Evolutionary conservation across 129 eudicot genomes (phyloP), one percentile per base, ranked within the genome.

Genomic region (Flaveria linearis): DNA sequence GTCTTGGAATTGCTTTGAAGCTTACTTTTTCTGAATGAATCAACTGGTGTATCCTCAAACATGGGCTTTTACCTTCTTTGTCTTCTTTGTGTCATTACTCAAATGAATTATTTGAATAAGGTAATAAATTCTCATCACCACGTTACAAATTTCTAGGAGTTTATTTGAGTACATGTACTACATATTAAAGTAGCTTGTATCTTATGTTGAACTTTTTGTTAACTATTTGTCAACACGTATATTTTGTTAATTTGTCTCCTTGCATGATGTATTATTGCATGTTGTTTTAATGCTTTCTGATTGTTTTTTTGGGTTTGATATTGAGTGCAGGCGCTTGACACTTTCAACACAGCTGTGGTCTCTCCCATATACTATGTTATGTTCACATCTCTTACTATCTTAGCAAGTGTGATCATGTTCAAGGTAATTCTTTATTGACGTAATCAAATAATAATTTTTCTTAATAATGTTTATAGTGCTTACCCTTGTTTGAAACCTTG

Each of bases 391-490:
- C 86, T 92, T 30, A 92, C 98, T 11, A 92, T 92, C 42, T 72
- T 92, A 82, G 98, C 98, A 36, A 92, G 98, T 68, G 98, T 90
- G 76, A 92, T 92, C 69, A 92, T 92, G 98, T 92, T 87, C 84
- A 92, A 92, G 98, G 98, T 92, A 88, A 83, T 75, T 47, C 22
- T 68, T 77, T 57, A 47, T 78, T 36, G 8, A 64, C 30, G 18
- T 46, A 50, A 45, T 15, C 36, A 49, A 71, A 2, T 15, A n/a
- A 33, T 28, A 45, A 42, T 13, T 58, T 58, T 3, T 63, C 45
- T 63, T 11, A 15, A 63, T 62, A 26, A 14, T 14, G 17, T 62
- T 62, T 14, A 15, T 33, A 62, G 12, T 14, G 17, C 68, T 12
- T 62, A 62, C 20, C 68, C 42, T 61, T 9, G 18, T 30, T 6